Evolutionary conservation across 1,284 basidiomycete genomes (phyloP).

Genomic region (Fomitiporia mediterranea): DNA sequence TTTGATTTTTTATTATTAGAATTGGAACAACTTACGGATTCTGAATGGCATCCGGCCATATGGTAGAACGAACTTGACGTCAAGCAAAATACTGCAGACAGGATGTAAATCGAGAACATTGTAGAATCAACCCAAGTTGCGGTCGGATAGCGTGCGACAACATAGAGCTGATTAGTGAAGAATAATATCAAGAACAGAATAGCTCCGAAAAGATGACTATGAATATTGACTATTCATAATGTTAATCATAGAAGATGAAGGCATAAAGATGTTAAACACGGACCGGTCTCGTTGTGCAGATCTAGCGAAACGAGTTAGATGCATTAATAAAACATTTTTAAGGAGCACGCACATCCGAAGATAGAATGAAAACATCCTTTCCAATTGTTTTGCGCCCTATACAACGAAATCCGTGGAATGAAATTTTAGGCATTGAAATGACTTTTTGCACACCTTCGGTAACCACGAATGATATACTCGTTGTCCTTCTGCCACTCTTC

Average conservation of each 20-base stretch:
- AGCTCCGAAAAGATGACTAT: slow-evolving; percentile 79
- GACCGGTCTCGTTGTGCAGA: slow-evolving; percentile 81
- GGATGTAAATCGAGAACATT: slow-evolving; percentile 65
- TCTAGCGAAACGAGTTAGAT: slow-evolving; percentile 39
- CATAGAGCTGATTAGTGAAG: slow-evolving; percentile 44
- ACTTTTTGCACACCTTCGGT: slow-evolving; percentile 50
- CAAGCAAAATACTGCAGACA: slow-evolving; percentile 73
- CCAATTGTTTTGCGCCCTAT: slow-evolving; percentile 62
- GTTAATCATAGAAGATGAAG: slow-evolving; percentile 1
- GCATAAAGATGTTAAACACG: slow-evolving; percentile 19
- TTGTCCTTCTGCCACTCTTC: slow-evolving; percentile 73
- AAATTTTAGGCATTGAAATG: background rate
- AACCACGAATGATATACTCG: slow-evolving; percentile 68
- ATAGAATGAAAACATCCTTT: slow-evolving; percentile 62
- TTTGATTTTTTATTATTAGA: too few species aligned
- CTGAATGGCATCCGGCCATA: slow-evolving; percentile 70
- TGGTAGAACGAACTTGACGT: slow-evolving; percentile 76
- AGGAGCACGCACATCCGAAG: slow-evolving; percentile 59
- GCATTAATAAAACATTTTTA: background rate
- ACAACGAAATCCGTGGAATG: slow-evolving; percentile 3
- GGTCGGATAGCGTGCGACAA: slow-evolving; percentile 45
- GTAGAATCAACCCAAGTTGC: slow-evolving; percentile 61
- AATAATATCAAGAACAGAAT: slow-evolving; percentile 60
- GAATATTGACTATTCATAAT: slow-evolving; percentile 72
- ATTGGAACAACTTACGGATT: slow-evolving; percentile 42